Evolutionary conservation across 805 yeast species (phyloP), one percentile per base, ranked within the genome.

Genomic region (Ogataea sp.): DNA sequence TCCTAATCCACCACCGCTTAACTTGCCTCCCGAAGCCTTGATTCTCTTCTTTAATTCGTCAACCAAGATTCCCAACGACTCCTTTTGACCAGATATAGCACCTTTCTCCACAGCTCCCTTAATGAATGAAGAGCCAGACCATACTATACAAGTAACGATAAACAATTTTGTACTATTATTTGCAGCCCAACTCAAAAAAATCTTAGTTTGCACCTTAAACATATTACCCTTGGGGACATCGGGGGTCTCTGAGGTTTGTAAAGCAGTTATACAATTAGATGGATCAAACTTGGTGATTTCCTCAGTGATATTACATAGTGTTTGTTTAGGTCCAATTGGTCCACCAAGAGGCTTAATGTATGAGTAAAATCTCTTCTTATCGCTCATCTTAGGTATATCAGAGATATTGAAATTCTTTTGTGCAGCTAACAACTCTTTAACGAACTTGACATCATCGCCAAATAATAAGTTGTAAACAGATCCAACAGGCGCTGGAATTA

Each of bases 221-320:
- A 82, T 65, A 45, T 67, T 71, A 7, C 94, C 93, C 26, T 83
- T 77, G 0, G 94, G 94, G n/a, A 83, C 86, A 61, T 83, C 93
- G 0, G 93, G 94, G 0, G 87, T 80, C 36, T 68, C 71, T 0
- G 88, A 78, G 1, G 65, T 55, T 46, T 80, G 84, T 3, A 70
- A 65, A 2, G 78, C 74, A 24, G 67, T 63, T 18, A 78, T 65
- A 41, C 55, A 61, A 20, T 65, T 61, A 6, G 70, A 64, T 16
- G 73, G 64, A 49, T 82, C 79, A 39, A 53, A 63, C 32, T 70
- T 64, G 24, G 77, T 75, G 15, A 83, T 52, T 2, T 67, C 67
- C 51, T 84, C 94, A 4, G 68, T 65, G 35, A 83, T 79, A 15
- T 66, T 55, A 62, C 90, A 83, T 42, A 61, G 62, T 0, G 94